phyloP scores from a whole-genome alignment of 139 green algal genomes.

The Chlorokybus atmophyticus region DNA sequence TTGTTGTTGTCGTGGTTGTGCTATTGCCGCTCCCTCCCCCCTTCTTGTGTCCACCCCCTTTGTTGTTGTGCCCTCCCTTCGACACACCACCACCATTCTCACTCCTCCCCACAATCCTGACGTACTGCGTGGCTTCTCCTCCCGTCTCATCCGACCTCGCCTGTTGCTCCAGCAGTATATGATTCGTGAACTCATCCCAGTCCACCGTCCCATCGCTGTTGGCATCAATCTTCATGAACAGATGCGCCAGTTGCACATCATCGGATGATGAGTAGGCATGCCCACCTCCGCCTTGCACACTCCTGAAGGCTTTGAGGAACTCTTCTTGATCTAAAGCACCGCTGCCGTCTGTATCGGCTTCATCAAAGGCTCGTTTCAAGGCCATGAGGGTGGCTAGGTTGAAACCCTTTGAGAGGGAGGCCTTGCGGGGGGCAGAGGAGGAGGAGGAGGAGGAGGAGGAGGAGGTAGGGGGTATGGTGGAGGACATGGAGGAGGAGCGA shows the following conservation, averaged over 20 bases:
- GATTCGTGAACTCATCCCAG: constrained; percentile 63
- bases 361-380: constrained; percentile 40
- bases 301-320: constrained; percentile 47
- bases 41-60: too few species aligned
- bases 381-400: constrained; percentile 27
- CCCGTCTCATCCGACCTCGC: not conserved
- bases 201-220: constrained; percentile 54
- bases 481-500: not conserved
- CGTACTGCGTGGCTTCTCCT: not conserved
- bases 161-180: constrained; percentile 50
- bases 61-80: too few species aligned
- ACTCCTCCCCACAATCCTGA: constrained; percentile 4
- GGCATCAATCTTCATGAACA: constrained; percentile 46
- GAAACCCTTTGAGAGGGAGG: constrained; percentile 4
- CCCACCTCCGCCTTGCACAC: too few species aligned
- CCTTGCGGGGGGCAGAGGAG: not conserved
- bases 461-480: not conserved
- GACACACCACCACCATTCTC: too few species aligned
- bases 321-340: constrained; percentile 42
- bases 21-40: too few species aligned
- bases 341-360: constrained; percentile 37
- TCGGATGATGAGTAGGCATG: too few species aligned
- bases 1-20: too few species aligned
- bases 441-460: not conserved
- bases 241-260: constrained; percentile 6